Evolutionary conservation across 257 asterid species (phyloP), one percentile per base, ranked within the genome.

Genomic region (Echium plantagineum): DNA sequence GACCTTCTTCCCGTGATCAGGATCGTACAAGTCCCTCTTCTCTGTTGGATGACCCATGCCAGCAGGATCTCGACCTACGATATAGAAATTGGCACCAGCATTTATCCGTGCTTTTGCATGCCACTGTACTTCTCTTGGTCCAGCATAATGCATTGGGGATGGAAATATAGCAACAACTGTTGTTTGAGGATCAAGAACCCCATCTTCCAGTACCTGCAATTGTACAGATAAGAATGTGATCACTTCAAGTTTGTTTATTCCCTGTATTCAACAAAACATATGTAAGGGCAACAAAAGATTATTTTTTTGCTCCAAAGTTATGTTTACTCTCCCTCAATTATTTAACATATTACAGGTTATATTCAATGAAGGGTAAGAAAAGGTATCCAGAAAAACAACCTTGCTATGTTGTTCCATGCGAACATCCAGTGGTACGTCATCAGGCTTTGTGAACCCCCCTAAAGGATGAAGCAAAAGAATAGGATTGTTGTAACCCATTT

Each of bases 391-490:
- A 56, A 56, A 13, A 56, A 9, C 12, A 19, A 61, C 66, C 66
- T 61, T 61, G 15, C 19, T 52, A 48, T 61, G 66, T 10, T 61
- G 66, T 28, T 61, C 55, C 66, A 61, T 61, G 16, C 66, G 66
- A 52, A 52, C 54, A 31, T 52, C 55, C 28, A 61, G 47, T 31
- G 66, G 66, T 16, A 61, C 58, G 32, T 61, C 66, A 49, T 61
- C 66, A 9, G 57, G 46, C 57, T 61, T 61, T 10, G 66, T 61
- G 58, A 46, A 61, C 30, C 66, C 66, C 30, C 66, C 66, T 52
- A 61, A 49, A 5, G 66, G 66, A 61, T 61, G 66, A 61, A 61
- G 66, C 66, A 61, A 61, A 30, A 61, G 66, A 30, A 61, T n/a
- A 35, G 66, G 66, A 48, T 61, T 61, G 47, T 48, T 61, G 47